Evolutionary conservation across 441 rosid genomes (phyloP), one percentile per base, ranked within the genome.

Genomic region (Eruca vesicaria): DNA sequence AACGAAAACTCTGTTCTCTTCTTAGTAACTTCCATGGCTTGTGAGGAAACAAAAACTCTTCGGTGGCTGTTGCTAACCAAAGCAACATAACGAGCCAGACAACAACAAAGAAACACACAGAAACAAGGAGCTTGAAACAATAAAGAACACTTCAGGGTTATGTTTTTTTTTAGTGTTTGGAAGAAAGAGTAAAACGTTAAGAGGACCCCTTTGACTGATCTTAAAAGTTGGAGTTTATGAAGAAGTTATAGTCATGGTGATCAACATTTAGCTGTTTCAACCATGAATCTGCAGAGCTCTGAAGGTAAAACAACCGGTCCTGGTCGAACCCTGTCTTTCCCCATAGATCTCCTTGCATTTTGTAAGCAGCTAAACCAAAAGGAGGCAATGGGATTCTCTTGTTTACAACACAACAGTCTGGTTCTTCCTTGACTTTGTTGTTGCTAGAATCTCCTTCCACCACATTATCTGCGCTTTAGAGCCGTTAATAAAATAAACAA

Each of bases 281-380:
- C 98, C 98, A 93, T 16, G 98, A 93, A 74, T 85, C 89, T 0
- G 97, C 98, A 16, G 90, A 89, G 2, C 82, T 74, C 0, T 75
- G 75, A 20, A 90, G 95, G 62, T 78, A 75, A 33, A 18, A n/a
- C 53, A 88, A 16, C 68, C 84, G 82, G 29, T 86, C 84, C n/a
- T 79, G 75, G 33, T 89, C 98, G 14, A 21, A 61, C 12, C 61
- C 85, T 15, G 80, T 84, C 29, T 79, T 82, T 57, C 81, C 63
- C 98, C 97, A 93, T 5, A 90, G 68, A 80, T 88, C 88, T 11
- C 97, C 95, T 65, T 83, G 91, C 95, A 90, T 80, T 87, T 86
- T 93, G 82, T 89, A 87, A 3, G 84, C 76, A 11, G 91, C 83
- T 69, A 93, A 70, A 10, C 89, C 98, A 57, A 90, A 93, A 0